Evolutionary conservation across 768 basidiomycete genomes (phyloP).

Genomic region (Daedaleopsis nitida): DNA sequence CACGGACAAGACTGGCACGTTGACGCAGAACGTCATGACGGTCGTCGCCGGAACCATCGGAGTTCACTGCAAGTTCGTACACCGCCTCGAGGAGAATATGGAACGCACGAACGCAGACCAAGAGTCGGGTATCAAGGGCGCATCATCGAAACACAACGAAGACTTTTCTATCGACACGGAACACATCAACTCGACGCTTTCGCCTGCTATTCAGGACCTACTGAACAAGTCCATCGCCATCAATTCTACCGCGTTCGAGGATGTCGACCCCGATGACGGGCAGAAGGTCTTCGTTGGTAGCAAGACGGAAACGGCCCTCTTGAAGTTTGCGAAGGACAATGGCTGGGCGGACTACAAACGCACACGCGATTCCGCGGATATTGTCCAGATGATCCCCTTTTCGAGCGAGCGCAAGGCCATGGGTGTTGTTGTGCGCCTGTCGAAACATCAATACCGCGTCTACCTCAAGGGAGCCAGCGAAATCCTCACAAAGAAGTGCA

Average conservation of each 20-base stretch:
- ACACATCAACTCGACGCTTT: conserved; percentile 64
- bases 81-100: conserved; percentile 69
- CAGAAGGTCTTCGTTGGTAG: conserved; percentile 75
- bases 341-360: conserved; percentile 73
- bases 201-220: conserved; percentile 59
- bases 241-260: conserved; percentile 96
- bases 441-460: conserved; percentile 59
- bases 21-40: conserved; percentile 94
- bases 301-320: conserved; percentile 94
- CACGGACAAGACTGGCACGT: conserved; percentile 95
- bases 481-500: conserved; percentile 81
- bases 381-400: conserved; percentile 92
- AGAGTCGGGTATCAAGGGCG: conserved; percentile 33
- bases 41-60: conserved; percentile 96
- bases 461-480: conserved; percentile 95
- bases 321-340: conserved; percentile 81
- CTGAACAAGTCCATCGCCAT: conserved; percentile 87
- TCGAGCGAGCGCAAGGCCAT: conserved; percentile 92
- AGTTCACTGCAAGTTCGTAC: conserved; percentile 92
- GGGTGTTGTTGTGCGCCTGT: conserved; percentile 80
- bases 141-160: conserved; percentile 42
- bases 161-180: conserved; percentile 90
- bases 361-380: conserved; percentile 57
- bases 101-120: conserved; percentile 73
- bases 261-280: conserved; percentile 61